Conservation (phyloP, 305 asterid genomes). For the Fraxinus paxiana region DNA sequence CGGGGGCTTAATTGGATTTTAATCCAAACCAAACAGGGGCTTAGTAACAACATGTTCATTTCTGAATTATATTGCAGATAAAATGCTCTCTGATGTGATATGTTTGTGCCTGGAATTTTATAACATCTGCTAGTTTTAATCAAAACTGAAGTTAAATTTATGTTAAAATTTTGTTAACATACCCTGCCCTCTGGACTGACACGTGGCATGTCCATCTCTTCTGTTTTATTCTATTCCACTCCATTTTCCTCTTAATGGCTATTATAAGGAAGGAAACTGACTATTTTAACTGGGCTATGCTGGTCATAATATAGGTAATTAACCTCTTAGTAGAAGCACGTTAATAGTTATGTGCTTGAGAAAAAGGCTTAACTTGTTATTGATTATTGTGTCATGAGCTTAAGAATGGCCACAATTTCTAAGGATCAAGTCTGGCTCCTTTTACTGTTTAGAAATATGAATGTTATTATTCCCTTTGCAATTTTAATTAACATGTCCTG, state of each 20-base stretch:
- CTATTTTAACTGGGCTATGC: not conserved
- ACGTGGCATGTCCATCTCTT: not conserved
- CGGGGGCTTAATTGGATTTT: too few relatives aligned
- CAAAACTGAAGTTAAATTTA: not conserved
- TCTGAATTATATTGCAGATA: slow-evolving; percentile 16
- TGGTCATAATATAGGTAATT: not conserved
- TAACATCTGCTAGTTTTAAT: not conserved
- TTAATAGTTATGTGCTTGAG: not conserved
- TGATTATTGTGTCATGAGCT: not conserved
- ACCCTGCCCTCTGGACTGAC: not conserved
- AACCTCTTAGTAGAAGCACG: not conserved
- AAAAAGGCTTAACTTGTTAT: not conserved
- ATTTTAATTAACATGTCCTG: not conserved
- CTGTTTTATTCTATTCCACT: not conserved
- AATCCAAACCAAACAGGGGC: too few relatives aligned
- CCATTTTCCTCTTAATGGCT: not conserved
- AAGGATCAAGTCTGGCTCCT: not conserved
- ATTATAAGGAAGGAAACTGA: not conserved
- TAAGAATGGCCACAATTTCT: not conserved
- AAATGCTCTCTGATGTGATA: not conserved
- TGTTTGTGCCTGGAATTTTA: not conserved
- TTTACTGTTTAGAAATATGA: not conserved
- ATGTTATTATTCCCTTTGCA: not conserved
- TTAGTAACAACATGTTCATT: slow-evolving; percentile 3
- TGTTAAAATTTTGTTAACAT: not conserved